Conservation (phyloP, 352 stramenopile species). For the Vaucheria bursata region DNA sequence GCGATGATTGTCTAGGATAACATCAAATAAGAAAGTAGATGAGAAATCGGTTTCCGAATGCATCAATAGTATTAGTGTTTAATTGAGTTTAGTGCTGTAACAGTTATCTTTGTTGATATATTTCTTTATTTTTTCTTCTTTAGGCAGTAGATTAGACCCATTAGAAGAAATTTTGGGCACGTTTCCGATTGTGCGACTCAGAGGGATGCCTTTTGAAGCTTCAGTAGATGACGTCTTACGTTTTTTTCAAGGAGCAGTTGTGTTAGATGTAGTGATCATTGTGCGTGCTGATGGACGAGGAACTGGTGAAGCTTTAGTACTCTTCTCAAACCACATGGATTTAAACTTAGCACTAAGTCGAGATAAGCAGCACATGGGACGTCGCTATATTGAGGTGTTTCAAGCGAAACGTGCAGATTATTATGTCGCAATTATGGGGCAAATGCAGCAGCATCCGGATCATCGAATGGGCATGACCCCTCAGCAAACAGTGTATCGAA, state of each 20-base stretch:
- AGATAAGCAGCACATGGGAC: slow-evolving; percentile 50
- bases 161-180: slow-evolving; percentile 54
- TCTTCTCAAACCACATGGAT: slow-evolving; percentile 56
- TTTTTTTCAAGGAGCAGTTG: slow-evolving; percentile 58
- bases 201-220: slow-evolving; percentile 61
- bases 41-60: too few relatives aligned
- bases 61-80: too few relatives aligned
- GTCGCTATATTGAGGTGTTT: slow-evolving; percentile 62
- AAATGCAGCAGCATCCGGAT: slow-evolving; percentile 27
- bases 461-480: not conserved
- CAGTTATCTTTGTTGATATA: too few relatives aligned
- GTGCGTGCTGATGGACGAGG: slow-evolving; percentile 32
- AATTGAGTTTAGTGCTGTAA: too few relatives aligned
- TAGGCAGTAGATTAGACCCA: slow-evolving; percentile 13
- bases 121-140: not conserved
- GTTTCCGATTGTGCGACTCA: slow-evolving; percentile 61
- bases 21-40: too few relatives aligned
- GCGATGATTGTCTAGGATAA: too few relatives aligned
- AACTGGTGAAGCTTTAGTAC: slow-evolving; percentile 42
- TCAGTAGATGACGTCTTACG: slow-evolving; percentile 63
- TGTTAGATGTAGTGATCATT: slow-evolving; percentile 48
- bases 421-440: slow-evolving; percentile 46
- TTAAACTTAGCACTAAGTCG: slow-evolving; percentile 63
- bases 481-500: not conserved
- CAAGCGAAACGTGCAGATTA: slow-evolving; percentile 58